Percentiles rank a stretch among this genome's conserved stretches.
Evolutionary conservation across 2,329 filamentous ascomycete genomes (phyloP).

Genomic region (Diaporthe helianthi): DNA sequence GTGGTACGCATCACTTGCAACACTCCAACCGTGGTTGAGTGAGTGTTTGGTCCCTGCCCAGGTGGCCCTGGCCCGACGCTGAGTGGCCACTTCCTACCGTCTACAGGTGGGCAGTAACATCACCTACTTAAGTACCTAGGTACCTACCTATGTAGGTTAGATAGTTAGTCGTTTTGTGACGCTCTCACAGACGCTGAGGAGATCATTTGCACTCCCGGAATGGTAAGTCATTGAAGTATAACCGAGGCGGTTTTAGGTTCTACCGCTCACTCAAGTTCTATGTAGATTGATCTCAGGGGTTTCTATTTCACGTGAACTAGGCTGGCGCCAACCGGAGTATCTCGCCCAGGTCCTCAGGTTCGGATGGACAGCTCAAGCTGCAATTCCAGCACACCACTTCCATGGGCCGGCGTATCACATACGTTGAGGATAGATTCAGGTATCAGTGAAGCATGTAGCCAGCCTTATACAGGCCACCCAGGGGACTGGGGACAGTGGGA

Average conservation of each 20-base stretch:
- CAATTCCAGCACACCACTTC: background rate
- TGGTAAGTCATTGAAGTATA: background rate
- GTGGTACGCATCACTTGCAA: too few relatives aligned
- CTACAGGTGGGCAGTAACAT: background rate
- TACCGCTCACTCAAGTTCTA: background rate
- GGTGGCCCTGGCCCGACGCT: too few relatives aligned
- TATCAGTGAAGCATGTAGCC: background rate
- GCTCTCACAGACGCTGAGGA: background rate
- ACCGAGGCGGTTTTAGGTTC: constrained; percentile 1
- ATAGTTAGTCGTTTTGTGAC: too few relatives aligned
- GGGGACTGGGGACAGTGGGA: too few relatives aligned
- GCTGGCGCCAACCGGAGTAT: background rate
- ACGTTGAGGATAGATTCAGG: background rate
- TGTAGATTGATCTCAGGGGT: background rate
- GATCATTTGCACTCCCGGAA: background rate
- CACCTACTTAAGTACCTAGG: background rate
- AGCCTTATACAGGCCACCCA: background rate
- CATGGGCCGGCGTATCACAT: background rate
- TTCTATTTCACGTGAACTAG: background rate
- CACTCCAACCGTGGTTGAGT: too few relatives aligned
- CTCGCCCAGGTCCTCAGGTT: background rate
- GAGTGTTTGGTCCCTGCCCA: too few relatives aligned
- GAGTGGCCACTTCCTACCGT: background rate
- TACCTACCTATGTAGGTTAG: too few relatives aligned
- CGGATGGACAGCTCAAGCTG: background rate